Base-by-base conservation (phyloP, 768 basidiomycete species). In the Boletus reticulatus region DNA sequence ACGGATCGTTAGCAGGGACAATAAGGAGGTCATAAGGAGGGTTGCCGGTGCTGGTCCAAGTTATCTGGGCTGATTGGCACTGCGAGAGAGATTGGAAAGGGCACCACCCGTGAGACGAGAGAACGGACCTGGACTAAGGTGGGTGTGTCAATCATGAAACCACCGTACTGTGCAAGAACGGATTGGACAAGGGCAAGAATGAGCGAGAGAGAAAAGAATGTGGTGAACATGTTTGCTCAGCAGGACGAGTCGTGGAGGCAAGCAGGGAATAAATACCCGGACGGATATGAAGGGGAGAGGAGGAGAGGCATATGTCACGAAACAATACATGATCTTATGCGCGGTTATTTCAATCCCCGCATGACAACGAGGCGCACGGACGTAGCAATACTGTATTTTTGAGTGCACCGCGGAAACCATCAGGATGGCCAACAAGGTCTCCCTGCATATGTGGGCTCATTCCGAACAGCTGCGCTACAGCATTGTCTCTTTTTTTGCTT, bases 121-220 rank as follows among this genome's bases (percentile, higher is more conserved):
- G 36, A 22, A 37, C 57, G 14, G 63, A 86, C 88, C 78, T 88
- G 83, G 58, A 68, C 71, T 45, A 87, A 60, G 4, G 50, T 10
- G 39, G 87, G 85, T 24, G 80, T 80, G 60, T 63, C 66, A 63
- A 90, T 74, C 41, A 72, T 66, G 61, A 89, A 80, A 19, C 72
- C 76, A 19, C 72, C 76, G 55, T 58, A 59, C 43, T 66, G 65
- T 1, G 88, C 84, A 51, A 80, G 62, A 52, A 76, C 84, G 66
- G 74, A 75, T 59, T 67, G 76, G 65, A 82, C 62, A 69, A 84
- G 74, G 62, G 76, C 67, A 66, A 80, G 72, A 76, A 90, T 73
- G 84, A 91, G 82, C 65, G 87, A 78, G 75, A 82, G 68, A 57
- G 80, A 79, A 89, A 89, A 49, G 88, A 92, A 73, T 75, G 90